phyloP scores from a whole-genome alignment of 768 basidiomycete genomes.

The Lyophyllum atratum region DNA sequence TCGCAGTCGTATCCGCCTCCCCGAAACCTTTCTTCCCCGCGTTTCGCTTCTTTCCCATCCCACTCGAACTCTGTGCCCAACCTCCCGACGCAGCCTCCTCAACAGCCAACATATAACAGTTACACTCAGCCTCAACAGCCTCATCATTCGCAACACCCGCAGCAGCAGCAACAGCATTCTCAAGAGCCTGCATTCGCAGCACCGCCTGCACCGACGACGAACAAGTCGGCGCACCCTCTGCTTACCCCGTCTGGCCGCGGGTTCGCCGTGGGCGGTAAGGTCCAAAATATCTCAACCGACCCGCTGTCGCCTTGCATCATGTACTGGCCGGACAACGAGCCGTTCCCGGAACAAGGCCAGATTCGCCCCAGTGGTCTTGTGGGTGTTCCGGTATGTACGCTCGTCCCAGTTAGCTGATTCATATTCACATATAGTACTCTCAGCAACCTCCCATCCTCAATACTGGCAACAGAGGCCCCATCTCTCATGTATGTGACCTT shows the following conservation, averaged over 20 bases:
- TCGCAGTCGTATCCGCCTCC: constrained; percentile 26
- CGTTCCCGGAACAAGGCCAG: constrained; percentile 79
- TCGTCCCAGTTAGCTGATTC: constrained; percentile 4
- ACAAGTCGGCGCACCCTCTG: constrained; percentile 59
- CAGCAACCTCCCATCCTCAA: constrained; percentile 87
- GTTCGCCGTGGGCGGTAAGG: constrained; percentile 74
- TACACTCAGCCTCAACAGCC: constrained; percentile 19
- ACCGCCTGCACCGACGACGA: constrained; percentile 25
- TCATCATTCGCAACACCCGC: constrained; percentile 8
- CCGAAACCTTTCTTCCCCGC: constrained; percentile 29
- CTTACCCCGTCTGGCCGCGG: constrained; percentile 84
- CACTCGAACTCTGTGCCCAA: constrained; percentile 11
- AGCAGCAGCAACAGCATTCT: constrained; percentile 10
- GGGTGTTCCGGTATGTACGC: constrained; percentile 50
- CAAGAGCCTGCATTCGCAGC: constrained; percentile 13
- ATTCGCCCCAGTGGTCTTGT: constrained; percentile 61
- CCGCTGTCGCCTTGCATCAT: constrained; percentile 76
- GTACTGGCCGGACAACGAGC: constrained; percentile 92
- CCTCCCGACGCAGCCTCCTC: constrained; percentile 1
- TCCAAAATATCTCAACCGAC: constrained; percentile 77
- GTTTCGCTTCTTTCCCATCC: constrained; percentile 28
- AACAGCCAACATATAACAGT: constrained; percentile 7
- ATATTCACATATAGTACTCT: constrained; percentile 6
- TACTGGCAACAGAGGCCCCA: constrained; percentile 86
- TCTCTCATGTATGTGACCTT: constrained; percentile 68